Base-by-base conservation (phyloP, 306 rosid species). In the Pyrus bretschneideri region DNA sequence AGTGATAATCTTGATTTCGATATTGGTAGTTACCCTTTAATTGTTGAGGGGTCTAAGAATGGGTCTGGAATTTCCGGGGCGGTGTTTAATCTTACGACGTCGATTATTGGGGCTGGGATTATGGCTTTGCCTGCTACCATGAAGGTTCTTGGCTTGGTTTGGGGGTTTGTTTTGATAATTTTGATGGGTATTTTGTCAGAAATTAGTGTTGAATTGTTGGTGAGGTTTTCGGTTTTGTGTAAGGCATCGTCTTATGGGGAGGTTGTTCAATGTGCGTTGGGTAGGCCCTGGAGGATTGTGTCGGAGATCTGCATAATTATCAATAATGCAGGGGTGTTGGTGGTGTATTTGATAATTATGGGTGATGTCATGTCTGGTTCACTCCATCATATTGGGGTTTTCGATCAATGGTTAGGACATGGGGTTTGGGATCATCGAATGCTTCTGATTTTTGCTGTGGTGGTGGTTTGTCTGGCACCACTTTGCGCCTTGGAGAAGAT, bases 331-430 rank as follows among this genome's bases (percentile, higher is more conserved):
- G 97, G 97, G 31, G 89, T 88, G 59, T 72, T 95, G 88, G 88
- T 95, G 6, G 97, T 92, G 81, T 95, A 95, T 73, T 86, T 95
- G 96, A 95, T 95, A 6, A 95, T 95, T 69, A 90, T 95, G 91
- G 97, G 99, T 44, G 99, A 95, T 86, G 99, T 95, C 76, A 90
- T 95, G 99, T 92, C 99, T 11, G 99, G 99, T 78, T 92, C 97
- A 3, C 75, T 81, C 70, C 93, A 76, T 76, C 98, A 95, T 72
- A 4, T 85, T 55, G 98, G 99, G 66, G 97, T 95, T 76, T 92
- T 95, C 19, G 97, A 95, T 82, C 99, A 95, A 71, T 86, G 92
- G 81, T 59, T 92, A 79, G 99, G 97, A 4, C 83, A 83, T 63
- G 99, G 99, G 46, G 67, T 86, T n/a, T 95, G 99, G 99, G 97